phyloP scores from a whole-genome alignment of 2,329 filamentous ascomycete species.

The Penicillium sp. region DNA sequence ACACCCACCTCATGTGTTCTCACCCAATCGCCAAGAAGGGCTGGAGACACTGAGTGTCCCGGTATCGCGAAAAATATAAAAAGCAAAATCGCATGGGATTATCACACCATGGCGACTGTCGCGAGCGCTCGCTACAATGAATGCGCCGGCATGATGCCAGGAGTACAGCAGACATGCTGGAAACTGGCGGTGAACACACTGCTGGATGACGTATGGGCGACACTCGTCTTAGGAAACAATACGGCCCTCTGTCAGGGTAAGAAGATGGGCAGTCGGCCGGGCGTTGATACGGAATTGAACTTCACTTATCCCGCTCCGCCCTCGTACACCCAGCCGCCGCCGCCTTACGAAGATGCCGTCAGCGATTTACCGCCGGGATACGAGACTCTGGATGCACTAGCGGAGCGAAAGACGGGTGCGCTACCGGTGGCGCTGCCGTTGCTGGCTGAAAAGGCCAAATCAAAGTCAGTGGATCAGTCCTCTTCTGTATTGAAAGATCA shows the following conservation, averaged over 20 bases:
- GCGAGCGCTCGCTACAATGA: slow-evolving; percentile 1
- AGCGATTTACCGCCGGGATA: slow-evolving; percentile 38
- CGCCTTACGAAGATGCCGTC: slow-evolving; percentile 35
- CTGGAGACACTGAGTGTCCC: slow-evolving; percentile 7
- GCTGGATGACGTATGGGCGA: slow-evolving; percentile 13
- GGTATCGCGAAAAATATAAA: slow-evolving; percentile 9
- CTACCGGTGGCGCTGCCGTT: slow-evolving; percentile 5
- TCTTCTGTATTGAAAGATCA: slow-evolving; percentile 10
- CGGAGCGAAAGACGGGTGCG: slow-evolving; percentile 20
- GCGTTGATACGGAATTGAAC: slow-evolving; percentile 6
- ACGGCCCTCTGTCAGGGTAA: background rate
- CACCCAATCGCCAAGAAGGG: background rate
- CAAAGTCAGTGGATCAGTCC: slow-evolving; percentile 5
- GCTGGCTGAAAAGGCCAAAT: background rate
- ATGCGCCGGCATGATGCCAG: slow-evolving; percentile 1
- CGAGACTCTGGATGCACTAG: slow-evolving; percentile 26
- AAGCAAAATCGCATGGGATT: slow-evolving; percentile 11
- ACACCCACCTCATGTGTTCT: slow-evolving; percentile 19
- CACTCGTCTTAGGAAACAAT: background rate
- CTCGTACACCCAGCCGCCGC: slow-evolving; percentile 28
- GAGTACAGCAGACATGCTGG: background rate
- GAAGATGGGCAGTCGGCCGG: background rate
- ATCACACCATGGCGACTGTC: slow-evolving; percentile 15
- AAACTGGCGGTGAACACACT: background rate
- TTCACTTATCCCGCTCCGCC: slow-evolving; percentile 14